Conservation (phyloP, 2,329 filamentous ascomycete genomes). For the Trichocomaceae sp. region DNA sequence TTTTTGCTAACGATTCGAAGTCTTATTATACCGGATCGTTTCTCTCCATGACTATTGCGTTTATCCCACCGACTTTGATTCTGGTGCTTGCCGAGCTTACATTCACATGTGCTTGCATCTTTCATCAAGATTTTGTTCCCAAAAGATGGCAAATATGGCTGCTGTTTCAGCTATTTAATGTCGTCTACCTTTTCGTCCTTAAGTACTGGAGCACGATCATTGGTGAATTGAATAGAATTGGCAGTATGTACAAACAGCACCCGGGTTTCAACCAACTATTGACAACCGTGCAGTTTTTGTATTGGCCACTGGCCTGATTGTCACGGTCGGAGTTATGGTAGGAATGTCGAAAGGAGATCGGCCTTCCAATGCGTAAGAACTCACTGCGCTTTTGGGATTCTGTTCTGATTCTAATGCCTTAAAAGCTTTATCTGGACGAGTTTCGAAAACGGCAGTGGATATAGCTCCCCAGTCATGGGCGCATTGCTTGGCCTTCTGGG, state of each 20-base stretch:
- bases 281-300: background rate
- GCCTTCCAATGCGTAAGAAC: background rate
- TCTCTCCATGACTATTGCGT: background rate
- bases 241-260: background rate
- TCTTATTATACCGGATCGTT: background rate
- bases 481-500: background rate
- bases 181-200: background rate
- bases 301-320: background rate
- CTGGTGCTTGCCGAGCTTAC: background rate
- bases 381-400: background rate
- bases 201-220: background rate
- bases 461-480: background rate
- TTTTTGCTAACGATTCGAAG: background rate
- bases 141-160: background rate
- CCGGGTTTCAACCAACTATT: background rate
- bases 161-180: background rate
- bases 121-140: background rate
- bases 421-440: background rate
- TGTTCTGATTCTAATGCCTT: background rate
- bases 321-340: background rate
- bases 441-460: background rate
- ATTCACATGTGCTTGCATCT: background rate
- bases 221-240: background rate
- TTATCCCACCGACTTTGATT: slow-evolving; percentile 1
- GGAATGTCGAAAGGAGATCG: background rate